A percentile compares a stretch with the other conserved stretches of the same genome.
phyloP scores from a whole-genome alignment of 495 filamentous ascomycete genomes.

The Talaromyces wortmannii region DNA sequence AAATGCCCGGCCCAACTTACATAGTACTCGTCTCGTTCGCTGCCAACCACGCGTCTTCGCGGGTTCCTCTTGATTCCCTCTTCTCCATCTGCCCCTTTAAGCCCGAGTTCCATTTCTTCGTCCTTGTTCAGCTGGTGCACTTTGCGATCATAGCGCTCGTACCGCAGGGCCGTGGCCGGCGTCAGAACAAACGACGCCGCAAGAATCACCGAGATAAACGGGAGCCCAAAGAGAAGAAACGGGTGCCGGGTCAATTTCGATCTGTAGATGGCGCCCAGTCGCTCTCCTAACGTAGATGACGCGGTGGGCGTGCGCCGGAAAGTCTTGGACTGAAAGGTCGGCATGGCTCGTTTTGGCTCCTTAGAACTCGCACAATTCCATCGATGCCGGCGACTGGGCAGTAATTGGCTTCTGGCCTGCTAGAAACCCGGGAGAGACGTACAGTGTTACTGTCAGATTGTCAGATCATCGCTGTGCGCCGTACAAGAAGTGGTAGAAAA shows the following conservation, averaged over 20 bases:
- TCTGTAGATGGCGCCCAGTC: conserved; percentile 74
- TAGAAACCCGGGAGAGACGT: too few species aligned
- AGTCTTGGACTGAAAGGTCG: conserved; percentile 64
- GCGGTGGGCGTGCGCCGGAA: conserved; percentile 47
- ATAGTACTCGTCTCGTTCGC: conserved; percentile 87
- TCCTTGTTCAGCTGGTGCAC: conserved; percentile 74
- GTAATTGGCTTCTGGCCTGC: too few species aligned
- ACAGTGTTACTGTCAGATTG: too few species aligned
- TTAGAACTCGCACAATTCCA: too few species aligned
- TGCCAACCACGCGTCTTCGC: conserved; percentile 40
- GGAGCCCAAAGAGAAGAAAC: conserved; percentile 92
- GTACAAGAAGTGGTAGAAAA: too few species aligned
- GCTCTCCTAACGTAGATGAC: conserved; percentile 47
- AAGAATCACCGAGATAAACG: conserved; percentile 88
- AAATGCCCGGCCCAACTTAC: conserved; percentile 43
- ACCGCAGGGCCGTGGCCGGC: conserved; percentile 85
- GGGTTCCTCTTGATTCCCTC: conserved; percentile 41
- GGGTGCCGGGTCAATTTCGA: conserved; percentile 61
- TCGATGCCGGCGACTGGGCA: too few species aligned
- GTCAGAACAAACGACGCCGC: conserved; percentile 91
- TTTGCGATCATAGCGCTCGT: conserved; percentile 86
- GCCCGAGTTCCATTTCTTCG: conserved; percentile 66
- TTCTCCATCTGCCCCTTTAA: conserved; percentile 44
- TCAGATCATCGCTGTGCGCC: too few species aligned
- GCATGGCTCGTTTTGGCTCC: conserved; percentile 41